Evolutionary conservation across 306 rosid genomes (phyloP), one percentile per base, ranked within the genome.

Genomic region (Senna siamea): DNA sequence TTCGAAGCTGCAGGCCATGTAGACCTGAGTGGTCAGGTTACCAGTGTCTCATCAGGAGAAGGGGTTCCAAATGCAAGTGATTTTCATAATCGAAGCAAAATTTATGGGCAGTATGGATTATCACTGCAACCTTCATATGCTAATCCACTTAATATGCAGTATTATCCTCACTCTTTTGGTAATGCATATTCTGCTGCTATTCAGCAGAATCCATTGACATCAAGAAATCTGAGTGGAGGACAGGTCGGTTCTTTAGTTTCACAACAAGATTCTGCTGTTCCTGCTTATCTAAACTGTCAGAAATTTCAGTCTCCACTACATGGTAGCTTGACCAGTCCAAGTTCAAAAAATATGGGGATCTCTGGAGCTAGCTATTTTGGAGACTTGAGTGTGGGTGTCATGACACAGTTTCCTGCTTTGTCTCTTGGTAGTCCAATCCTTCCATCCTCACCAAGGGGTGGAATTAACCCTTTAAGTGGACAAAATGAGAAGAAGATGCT

Each of bases 391-490:
- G 66, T 73, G 77, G 76, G 79, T 62, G 53, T 62, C 44, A 71
- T 79, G 80, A 70, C 74, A 37, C 89, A 79, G 44, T 75, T 58
- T 72, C 82, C 91, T 38, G 70, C 83, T 26, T 78, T 86, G 57
- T 82, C 89, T 74, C 78, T 62, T 67, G 82, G 83, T 34, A 79
- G 84, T 80, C 83, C 88, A 79, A 47, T 82, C 20, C 35, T 70
- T 51, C 88, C 91, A 50, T 80, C 88, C 58, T 89, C 87, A 53
- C 85, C 87, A 11, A 76, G 73, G 5, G 80, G 85, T 64, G 77
- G 81, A 73, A 69, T 44, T 57, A 74, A 66, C 82, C 74, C 71
- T 76, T 50, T 52, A 9, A 80, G 83, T 64, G 68, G 68, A 40
- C 73, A 28, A 48, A 65, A 76, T 77, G 90, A 81, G 75, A 67